These are phyloP conservation scores for Fusarium tjaetaba DNA, from an alignment of 2,329 filamentous ascomycete genomes.

Conservation along the genomic window DNA sequence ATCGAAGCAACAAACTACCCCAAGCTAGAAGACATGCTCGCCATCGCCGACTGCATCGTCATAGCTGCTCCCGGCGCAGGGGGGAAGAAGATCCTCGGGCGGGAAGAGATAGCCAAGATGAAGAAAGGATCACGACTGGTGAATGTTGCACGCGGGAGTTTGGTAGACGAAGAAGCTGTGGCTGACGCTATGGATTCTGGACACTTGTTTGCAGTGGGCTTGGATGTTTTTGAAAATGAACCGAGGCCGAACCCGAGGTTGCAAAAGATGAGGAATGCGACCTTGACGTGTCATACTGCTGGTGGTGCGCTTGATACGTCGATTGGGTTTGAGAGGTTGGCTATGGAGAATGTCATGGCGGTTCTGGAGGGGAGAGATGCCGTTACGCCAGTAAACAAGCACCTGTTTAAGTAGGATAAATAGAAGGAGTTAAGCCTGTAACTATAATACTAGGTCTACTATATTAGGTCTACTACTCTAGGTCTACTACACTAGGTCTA, in stretches of 20 bases:
- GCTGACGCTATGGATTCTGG: slow-evolving; percentile 27
- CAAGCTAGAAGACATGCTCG: slow-evolving; percentile 14
- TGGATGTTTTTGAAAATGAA: slow-evolving; percentile 29
- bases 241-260: slow-evolving; percentile 44
- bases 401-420: slow-evolving; percentile 43
- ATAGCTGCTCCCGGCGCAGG: slow-evolving; percentile 16
- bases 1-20: slow-evolving; percentile 54
- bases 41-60: slow-evolving; percentile 14
- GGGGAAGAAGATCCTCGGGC: slow-evolving; percentile 8
- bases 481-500: no score
- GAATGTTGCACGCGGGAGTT: slow-evolving; percentile 58
- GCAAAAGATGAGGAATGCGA: slow-evolving; percentile 45
- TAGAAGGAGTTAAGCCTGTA: background rate
- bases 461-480: no score
- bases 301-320: slow-evolving; percentile 65
- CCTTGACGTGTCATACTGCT: slow-evolving; percentile 64
- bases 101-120: slow-evolving; percentile 51
- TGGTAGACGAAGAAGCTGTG: slow-evolving; percentile 26
- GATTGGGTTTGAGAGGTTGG: slow-evolving; percentile 62
- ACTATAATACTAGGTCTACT: background rate
- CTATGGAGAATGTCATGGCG: slow-evolving; percentile 63
- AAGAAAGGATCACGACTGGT: slow-evolving; percentile 62
- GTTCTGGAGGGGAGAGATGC: slow-evolving; percentile 56
- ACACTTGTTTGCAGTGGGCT: slow-evolving; percentile 43
- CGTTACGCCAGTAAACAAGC: slow-evolving; percentile 42